Base-by-base conservation (phyloP, 345 rosid genomes). In the Eucalyptus victrix region DNA sequence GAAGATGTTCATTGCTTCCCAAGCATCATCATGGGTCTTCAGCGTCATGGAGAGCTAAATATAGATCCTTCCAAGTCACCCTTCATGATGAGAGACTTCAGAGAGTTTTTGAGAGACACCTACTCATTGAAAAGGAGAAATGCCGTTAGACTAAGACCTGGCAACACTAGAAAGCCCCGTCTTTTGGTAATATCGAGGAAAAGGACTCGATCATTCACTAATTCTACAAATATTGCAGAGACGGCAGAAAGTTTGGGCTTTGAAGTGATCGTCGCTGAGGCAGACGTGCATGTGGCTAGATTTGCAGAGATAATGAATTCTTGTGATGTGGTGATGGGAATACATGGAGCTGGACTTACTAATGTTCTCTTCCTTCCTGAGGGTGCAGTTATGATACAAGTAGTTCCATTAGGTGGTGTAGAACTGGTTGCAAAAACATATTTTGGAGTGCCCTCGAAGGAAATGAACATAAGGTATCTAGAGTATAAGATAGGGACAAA, bases 341-440 rank as follows among this genome's bases (percentile, higher is more conserved):
- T 92, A 42, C 94, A 93, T 47, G 93, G 94, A n/a, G 93, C 93
- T 49, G 93, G 92, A 37, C 89, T 93, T 26, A 90, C 92, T 1
- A 93, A 93, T 91, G 90, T 89, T 86, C 89, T 92, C 24, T 93
- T 92, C 89, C 92, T 93, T 21, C 92, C 93, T 0, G 91, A 91
- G 4, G 86, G 90, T 30, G 92, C 91, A 1, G 88, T 92, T 30
- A 34, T 91, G 56, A 90, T 92, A 11, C 94, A 93, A 50, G 50
- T 93, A 42, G 18, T 92, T 32, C 93, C 93, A 0, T 54, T 91
- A 13, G 93, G 92, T 26, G 54, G 53, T 32, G 65, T 90, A 30
- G 92, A 89, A 10, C 24, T 90, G 90, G 45, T 92, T 47, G 92
- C 92, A 2, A 86, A 86, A 44, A 60, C 72, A n/a, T 88, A 90